phyloP scores from a whole-genome alignment of 345 rosid species.

The Salix caprea region DNA sequence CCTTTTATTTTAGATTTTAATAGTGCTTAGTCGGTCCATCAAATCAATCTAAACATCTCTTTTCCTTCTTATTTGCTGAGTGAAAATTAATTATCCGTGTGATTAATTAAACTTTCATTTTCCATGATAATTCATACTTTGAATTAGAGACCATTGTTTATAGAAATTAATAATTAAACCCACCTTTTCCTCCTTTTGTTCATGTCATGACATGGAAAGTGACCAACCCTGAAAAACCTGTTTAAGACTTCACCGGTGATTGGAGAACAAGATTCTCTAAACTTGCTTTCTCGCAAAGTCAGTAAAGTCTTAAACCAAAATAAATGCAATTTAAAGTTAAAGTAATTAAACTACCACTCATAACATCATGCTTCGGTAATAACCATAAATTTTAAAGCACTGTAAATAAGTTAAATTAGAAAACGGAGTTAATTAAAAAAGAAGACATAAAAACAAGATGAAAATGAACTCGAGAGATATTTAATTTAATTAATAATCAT shows the following conservation, averaged over 20 bases:
- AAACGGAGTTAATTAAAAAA: background rate
- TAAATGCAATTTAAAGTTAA: constrained; percentile 5
- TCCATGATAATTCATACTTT: background rate
- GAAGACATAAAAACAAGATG: background rate
- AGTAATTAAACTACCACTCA: background rate
- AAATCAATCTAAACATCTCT: background rate
- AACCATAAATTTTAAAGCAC: no score
- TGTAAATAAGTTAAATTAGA: no score
- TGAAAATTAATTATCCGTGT: background rate
- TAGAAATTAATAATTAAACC: background rate
- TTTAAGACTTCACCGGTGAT: constrained; percentile 9
- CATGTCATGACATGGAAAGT: constrained; percentile 10
- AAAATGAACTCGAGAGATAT: no score
- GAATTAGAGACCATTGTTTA: background rate
- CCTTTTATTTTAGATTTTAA: no score
- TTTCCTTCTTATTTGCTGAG: background rate
- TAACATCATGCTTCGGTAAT: background rate
- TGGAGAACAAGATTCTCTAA: constrained; percentile 24
- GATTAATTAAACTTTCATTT: background rate
- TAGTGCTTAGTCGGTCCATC: background rate
- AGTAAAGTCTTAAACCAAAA: constrained; percentile 1
- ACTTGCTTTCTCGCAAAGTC: constrained; percentile 34
- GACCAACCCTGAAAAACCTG: background rate
- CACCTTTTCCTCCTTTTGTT: background rate
- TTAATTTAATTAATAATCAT: no score